These are phyloP conservation scores for Paramarasmius palmivorus DNA, from an alignment of 1,284 basidiomycete genomes.

Conservation along the genomic window DNA sequence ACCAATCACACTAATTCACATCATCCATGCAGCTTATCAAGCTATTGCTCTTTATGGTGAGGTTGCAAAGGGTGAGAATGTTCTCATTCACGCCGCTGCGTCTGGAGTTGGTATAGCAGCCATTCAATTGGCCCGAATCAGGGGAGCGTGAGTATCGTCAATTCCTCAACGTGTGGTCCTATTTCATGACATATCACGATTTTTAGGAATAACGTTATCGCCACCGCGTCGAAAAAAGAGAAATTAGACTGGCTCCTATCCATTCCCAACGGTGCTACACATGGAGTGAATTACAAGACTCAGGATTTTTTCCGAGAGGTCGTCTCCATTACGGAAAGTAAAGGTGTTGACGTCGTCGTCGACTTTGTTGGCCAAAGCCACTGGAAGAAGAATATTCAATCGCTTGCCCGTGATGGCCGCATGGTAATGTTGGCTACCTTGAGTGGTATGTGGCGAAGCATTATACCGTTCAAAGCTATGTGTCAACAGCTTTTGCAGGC, in stretches of 20 bases:
- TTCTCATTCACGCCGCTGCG: constrained; percentile 88
- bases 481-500: constrained; percentile 42
- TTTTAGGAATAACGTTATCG: constrained; percentile 67
- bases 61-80: constrained; percentile 71
- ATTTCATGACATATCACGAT: constrained; percentile 11
- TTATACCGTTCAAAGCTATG: background rate
- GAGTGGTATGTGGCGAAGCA: constrained; percentile 54
- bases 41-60: constrained; percentile 74
- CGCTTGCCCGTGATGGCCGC: constrained; percentile 77
- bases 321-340: constrained; percentile 60
- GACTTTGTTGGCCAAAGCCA: constrained; percentile 89
- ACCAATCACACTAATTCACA: background rate
- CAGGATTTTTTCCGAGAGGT: constrained; percentile 76
- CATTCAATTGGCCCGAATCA: constrained; percentile 82
- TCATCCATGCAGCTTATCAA: constrained; percentile 70
- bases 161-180: background rate
- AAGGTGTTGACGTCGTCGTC: constrained; percentile 81
- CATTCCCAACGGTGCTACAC: constrained; percentile 65
- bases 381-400: constrained; percentile 80
- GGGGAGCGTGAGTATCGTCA: constrained; percentile 63
- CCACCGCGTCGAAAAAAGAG: constrained; percentile 84
- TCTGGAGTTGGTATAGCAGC: constrained; percentile 91
- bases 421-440: constrained; percentile 73
- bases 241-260: constrained; percentile 81
- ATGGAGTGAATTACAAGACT: constrained; percentile 86